These are phyloP conservation scores for Phycomyces blakesleeanus DNA, from an alignment of 192 early-diverging fungal species.

Conservation along the genomic window DNA sequence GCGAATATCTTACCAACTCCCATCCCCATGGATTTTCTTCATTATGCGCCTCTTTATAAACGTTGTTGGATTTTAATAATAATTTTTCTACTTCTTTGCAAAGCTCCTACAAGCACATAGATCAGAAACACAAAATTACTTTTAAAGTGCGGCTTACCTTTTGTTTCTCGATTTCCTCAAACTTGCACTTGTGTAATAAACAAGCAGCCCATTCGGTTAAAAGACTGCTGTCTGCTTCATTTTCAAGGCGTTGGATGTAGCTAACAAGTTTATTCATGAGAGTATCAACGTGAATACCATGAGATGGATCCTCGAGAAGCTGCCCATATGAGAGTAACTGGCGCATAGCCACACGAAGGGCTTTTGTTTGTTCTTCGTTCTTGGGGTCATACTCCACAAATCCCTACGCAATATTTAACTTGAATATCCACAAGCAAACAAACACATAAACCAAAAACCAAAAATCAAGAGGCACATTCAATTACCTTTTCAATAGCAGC, in stretches of 20 bases:
- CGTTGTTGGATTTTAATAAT: not conserved
- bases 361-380: constrained; percentile 7
- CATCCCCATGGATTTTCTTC: constrained; percentile 10
- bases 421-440: too few species aligned
- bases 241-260: constrained; percentile 3
- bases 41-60: not conserved
- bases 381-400: not conserved
- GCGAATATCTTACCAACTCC: constrained; percentile 17
- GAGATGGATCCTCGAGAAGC: constrained; percentile 15
- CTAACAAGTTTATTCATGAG: not conserved
- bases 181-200: constrained; percentile 22
- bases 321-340: constrained; percentile 21
- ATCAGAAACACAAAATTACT: not conserved
- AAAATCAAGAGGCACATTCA: not conserved
- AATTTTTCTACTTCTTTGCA: not conserved
- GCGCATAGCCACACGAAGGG: not conserved
- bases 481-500: constrained; percentile 5
- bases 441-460: not conserved
- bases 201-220: constrained; percentile 19
- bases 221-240: constrained; percentile 13
- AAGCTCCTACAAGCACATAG: not conserved
- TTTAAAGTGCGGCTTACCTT: not conserved
- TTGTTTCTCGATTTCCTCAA: constrained; percentile 1
- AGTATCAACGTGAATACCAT: not conserved
- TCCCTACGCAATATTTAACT: too few species aligned